Evolutionary conservation across 1,284 basidiomycete genomes (phyloP).

Genomic region (Bondarzewia mesenterica): DNA sequence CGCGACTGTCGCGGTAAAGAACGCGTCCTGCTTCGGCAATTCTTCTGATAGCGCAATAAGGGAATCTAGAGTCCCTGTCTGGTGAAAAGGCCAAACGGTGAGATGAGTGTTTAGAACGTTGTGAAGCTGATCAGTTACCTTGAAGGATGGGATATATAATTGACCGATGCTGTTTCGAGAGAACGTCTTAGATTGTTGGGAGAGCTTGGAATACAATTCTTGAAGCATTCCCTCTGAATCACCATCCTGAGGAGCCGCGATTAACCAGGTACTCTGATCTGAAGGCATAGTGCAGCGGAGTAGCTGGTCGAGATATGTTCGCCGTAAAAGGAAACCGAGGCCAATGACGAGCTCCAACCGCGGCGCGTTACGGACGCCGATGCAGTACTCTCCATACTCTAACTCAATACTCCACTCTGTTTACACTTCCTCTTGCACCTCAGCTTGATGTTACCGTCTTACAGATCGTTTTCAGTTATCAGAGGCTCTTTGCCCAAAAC

Average conservation of each 20-base stretch:
- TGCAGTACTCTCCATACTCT: neutral
- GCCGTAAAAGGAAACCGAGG: neutral
- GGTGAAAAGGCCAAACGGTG: slow-evolving; percentile 8
- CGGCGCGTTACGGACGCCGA: no score
- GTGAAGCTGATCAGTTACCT: slow-evolving; percentile 35
- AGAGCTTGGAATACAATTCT: slow-evolving; percentile 52
- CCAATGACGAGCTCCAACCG: neutral
- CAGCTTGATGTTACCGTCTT: neutral
- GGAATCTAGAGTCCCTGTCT: slow-evolving; percentile 93
- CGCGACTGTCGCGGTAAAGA: slow-evolving; percentile 81
- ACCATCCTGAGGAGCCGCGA: slow-evolving; percentile 68
- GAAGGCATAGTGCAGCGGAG: slow-evolving; percentile 54
- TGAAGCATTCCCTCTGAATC: slow-evolving; percentile 63
- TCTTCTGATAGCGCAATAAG: slow-evolving; percentile 89
- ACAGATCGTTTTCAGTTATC: no score
- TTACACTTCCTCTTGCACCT: no score
- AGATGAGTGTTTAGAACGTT: neutral
- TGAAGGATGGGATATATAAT: slow-evolving; percentile 68
- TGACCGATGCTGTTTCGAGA: slow-evolving; percentile 40
- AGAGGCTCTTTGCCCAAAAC: no score
- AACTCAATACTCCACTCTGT: no score
- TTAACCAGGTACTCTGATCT: slow-evolving; percentile 80
- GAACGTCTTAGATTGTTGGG: slow-evolving; percentile 44
- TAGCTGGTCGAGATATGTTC: neutral
- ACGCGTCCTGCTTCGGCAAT: slow-evolving; percentile 86